phyloP scores from a whole-genome alignment of 805 yeast species.

The Nakazawaea siamensis region DNA sequence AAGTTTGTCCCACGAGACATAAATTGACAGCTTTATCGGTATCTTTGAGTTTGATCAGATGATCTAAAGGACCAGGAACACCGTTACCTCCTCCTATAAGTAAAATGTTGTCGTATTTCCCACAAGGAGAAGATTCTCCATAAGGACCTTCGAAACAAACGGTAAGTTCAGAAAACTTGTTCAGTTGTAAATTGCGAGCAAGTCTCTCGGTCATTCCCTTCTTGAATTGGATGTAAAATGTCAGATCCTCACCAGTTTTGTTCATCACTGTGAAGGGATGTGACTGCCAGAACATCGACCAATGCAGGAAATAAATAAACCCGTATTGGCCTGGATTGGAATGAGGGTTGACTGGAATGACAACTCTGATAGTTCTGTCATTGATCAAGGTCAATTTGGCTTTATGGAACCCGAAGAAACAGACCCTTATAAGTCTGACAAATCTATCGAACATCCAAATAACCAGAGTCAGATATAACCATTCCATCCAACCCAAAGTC shows the following conservation, averaged over 20 bases:
- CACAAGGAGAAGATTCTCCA: conserved; percentile 40
- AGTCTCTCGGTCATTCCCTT: conserved; percentile 43
- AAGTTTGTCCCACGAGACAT: conserved; percentile 21
- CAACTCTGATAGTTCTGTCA: conserved; percentile 15
- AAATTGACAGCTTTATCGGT: conserved; percentile 14
- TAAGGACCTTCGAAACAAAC: conserved; percentile 56
- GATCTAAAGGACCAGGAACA: conserved; percentile 40
- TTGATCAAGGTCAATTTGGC: conserved; percentile 9
- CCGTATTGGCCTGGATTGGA: conserved; percentile 49
- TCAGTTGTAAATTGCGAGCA: conserved; percentile 23
- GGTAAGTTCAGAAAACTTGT: conserved; percentile 22
- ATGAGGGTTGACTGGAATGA: conserved; percentile 44
- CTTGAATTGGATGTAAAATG: conserved; percentile 40
- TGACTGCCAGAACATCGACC: conserved; percentile 52
- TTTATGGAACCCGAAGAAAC: conserved; percentile 19
- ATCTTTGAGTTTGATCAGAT: conserved; percentile 23
- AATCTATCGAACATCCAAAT: conserved; percentile 69
- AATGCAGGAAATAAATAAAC: conserved; percentile 46
- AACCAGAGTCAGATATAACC: conserved; percentile 44
- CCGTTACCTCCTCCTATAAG: conserved; percentile 63
- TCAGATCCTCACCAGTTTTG: conserved; percentile 32
- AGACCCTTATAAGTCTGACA: conserved; percentile 44
- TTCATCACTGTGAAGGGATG: conserved; percentile 64
- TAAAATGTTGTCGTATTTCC: conserved; percentile 36
- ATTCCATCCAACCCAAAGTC: conserved; percentile 41